Base-by-base conservation (phyloP, 495 filamentous ascomycete genomes). In the Cryomyces minteri region DNA sequence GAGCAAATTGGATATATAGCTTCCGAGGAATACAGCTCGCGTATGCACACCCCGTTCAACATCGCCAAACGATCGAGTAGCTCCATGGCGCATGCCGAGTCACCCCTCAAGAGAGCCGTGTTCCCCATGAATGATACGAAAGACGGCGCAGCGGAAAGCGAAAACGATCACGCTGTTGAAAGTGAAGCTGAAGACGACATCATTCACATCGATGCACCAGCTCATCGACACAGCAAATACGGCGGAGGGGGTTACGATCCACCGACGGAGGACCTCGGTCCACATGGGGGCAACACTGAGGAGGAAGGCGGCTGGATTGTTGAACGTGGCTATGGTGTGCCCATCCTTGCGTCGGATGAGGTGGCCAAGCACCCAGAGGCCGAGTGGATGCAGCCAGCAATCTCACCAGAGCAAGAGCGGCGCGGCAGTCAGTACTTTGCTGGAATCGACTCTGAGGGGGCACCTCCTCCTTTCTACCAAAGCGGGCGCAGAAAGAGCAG, bases 291-390 rank as follows among this genome's bases (percentile, higher is more conserved):
- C 58, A 78, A 58, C 54, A 64, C 50, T 4, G 69, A 71, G 6
- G 61, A 62, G 14, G 62, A 68, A 18, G 67, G 66, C 37, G 68
- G 63, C 5, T 66, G 62, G 51, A 58, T 62, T 42, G 69, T 73
- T 3, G 76, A 83, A 45, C 59, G 58, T 45, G 67, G 62, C 12
- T 73, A 73, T 52, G 60, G 67, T 28, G 72, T 73, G n/a, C 85
- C 88, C 0, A 96, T 99, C 48, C 66, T 99, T 38, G 92, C 90
- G 14, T 74, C 85, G 2, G 90, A 99, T 55, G 88, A 96, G 62
- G 71, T 94, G 12, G 76, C 81, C 41, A 94, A 90, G 56, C 77
- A 84, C 39, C 72, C 74, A 0, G 68, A 64, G 54, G 67, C 70
- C 54, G 63, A 81, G 58, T 74, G 62, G 54, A 58, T 80, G 58